A percentile compares a stretch with the other conserved stretches of the same genome.
These are phyloP conservation scores for Alternaria infectoria DNA, from an alignment of 2,329 filamentous ascomycete species.

Conservation along the genomic window DNA sequence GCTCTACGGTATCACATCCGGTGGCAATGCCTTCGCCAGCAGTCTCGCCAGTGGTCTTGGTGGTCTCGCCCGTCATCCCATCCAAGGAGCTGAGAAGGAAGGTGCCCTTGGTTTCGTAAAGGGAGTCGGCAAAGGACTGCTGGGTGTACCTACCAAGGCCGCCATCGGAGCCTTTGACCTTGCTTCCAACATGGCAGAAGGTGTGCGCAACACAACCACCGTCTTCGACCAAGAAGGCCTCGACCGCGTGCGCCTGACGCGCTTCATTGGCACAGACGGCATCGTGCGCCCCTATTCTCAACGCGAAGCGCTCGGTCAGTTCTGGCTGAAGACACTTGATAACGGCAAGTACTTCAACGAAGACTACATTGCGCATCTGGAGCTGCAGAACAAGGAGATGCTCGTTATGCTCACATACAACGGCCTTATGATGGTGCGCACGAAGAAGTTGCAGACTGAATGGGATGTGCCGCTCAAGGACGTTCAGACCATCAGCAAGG, in stretches of 20 bases:
- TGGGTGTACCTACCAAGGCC: conserved; percentile 95
- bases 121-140: conserved; percentile 91
- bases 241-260: conserved; percentile 89
- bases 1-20: conserved; percentile 92
- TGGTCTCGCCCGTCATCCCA: conserved; percentile 87
- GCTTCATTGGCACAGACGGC: conserved; percentile 90
- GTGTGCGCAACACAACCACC: conserved; percentile 97
- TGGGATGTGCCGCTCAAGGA: conserved; percentile 98
- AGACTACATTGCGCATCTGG: conserved; percentile 93
- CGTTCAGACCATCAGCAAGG: conserved; percentile 95
- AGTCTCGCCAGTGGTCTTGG: conserved; percentile 93
- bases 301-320: conserved; percentile 93
- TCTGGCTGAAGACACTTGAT: conserved; percentile 98
- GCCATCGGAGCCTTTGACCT: conserved; percentile 96
- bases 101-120: conserved; percentile 95
- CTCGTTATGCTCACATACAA: conserved; percentile 68
- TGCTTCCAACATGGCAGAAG: conserved; percentile 94
- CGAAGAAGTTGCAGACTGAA: conserved; percentile 82
- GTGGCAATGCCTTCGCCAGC: conserved; percentile 91
- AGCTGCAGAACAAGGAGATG: conserved; percentile 89
- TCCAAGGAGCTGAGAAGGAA: conserved; percentile 95
- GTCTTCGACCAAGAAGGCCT: conserved; percentile 96
- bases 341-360: conserved; percentile 98
- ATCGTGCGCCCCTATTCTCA: conserved; percentile 94
- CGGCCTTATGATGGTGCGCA: conserved; percentile 88